A percentile compares a stretch with the other conserved stretches of the same genome.
These are phyloP conservation scores for Blastobotrys robertii DNA, from an alignment of 805 yeast species.

Conservation along the genomic window DNA sequence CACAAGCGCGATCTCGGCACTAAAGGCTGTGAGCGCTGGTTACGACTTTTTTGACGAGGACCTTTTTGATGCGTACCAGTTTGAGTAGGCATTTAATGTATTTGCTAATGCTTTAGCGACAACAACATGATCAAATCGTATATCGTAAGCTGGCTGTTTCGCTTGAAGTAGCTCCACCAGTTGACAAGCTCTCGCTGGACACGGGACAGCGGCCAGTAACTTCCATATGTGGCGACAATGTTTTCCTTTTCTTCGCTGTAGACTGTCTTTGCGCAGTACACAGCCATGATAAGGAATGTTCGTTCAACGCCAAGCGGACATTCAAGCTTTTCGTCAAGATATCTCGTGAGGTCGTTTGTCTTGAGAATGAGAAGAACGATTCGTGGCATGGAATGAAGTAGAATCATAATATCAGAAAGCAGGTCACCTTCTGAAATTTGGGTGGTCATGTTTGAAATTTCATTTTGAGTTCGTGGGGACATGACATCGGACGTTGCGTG, in stretches of 20 bases:
- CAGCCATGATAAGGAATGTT: constrained; percentile 80
- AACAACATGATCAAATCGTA: constrained; percentile 25
- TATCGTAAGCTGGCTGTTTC: constrained; percentile 25
- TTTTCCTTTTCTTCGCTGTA: constrained; percentile 53
- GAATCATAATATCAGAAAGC: constrained; percentile 65
- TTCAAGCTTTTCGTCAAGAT: constrained; percentile 72
- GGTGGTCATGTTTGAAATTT: constrained; percentile 55
- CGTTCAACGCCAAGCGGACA: constrained; percentile 82
- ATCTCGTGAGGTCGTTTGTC: constrained; percentile 88
- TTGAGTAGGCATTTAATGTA: not conserved
- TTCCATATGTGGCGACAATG: constrained; percentile 16
- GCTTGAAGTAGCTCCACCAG: constrained; percentile 26
- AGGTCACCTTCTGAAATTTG: constrained; percentile 50
- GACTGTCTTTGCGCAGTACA: constrained; percentile 76
- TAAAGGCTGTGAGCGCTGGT: not conserved
- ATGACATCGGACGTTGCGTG: constrained; percentile 50
- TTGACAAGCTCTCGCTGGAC: constrained; percentile 22
- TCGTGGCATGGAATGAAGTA: constrained; percentile 72
- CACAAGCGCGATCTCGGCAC: not conserved
- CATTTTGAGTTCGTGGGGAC: constrained; percentile 46
- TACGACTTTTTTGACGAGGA: not conserved
- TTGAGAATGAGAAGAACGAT: constrained; percentile 79
- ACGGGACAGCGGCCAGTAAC: constrained; percentile 12
- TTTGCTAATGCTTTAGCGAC: not conserved
- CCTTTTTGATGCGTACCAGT: not conserved